Conservation (phyloP, 306 rosid genomes). For the Canavalia ensiformis region DNA sequence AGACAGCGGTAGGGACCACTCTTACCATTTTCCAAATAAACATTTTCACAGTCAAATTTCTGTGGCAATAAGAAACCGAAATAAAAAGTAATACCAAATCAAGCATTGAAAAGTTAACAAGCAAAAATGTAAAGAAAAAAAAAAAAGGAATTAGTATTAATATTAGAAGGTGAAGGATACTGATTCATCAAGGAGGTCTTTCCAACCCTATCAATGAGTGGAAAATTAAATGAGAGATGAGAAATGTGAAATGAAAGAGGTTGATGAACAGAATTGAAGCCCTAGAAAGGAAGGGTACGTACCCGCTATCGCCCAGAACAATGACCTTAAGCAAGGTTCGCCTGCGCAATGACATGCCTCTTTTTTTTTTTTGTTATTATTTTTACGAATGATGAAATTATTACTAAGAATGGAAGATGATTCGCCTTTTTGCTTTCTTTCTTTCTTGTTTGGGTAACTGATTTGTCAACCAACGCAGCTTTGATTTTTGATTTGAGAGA, state of each 20-base stretch:
- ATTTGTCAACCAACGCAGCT: conserved; percentile 35
- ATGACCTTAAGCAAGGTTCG: conserved; percentile 98
- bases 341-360: conserved; percentile 79
- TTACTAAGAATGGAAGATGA: conserved; percentile 25
- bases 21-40: neutral
- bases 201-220: conserved; percentile 78
- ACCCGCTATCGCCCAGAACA: conserved; percentile 99
- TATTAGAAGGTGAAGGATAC: conserved; percentile 68
- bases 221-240: neutral
- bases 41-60: neutral
- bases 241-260: neutral
- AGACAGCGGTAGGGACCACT: neutral
- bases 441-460: neutral
- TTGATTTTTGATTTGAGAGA: neutral
- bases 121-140: no score
- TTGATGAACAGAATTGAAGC: neutral
- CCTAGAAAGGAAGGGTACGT: neutral
- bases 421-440: conserved; percentile 3
- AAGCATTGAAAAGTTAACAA: neutral
- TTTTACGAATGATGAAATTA: no score
- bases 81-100: neutral
- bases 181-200: conserved; percentile 97
- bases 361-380: no score
- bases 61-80: neutral
- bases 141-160: neutral